phyloP scores from a whole-genome alignment of 495 filamentous ascomycete genomes.

The Xylaria scruposa region DNA sequence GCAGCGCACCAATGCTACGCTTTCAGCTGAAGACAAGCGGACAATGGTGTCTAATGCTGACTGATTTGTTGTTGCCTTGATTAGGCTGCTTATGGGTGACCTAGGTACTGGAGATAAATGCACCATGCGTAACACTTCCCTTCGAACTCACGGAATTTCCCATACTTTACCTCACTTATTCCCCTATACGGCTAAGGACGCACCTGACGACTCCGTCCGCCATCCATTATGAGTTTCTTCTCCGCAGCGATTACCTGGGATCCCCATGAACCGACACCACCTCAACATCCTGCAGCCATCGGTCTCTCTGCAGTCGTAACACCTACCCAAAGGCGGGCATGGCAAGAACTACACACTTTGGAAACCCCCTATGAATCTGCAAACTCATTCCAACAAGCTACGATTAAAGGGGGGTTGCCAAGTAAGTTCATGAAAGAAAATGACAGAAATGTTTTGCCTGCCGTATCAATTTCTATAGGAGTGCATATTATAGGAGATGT shows the following conservation, averaged over 20 bases:
- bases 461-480: too few species aligned
- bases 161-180: too few species aligned
- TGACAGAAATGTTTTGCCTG: too few species aligned
- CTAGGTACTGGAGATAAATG: background rate
- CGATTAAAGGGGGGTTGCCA: too few species aligned
- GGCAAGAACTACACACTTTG: background rate
- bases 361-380: background rate
- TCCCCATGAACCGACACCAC: conserved; percentile 18
- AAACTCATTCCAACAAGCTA: too few species aligned
- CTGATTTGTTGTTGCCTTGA: background rate
- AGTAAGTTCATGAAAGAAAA: too few species aligned
- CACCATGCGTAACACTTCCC: background rate
- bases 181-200: background rate
- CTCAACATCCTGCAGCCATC: background rate
- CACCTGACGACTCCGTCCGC: background rate
- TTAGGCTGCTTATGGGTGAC: background rate
- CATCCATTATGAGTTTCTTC: background rate
- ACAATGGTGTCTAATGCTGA: background rate
- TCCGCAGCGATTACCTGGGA: conserved; percentile 16
- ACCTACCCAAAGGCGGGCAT: background rate
- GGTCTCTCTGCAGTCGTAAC: background rate
- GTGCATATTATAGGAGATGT: too few species aligned
- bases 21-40: too few species aligned
- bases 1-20: background rate
- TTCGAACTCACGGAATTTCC: background rate